Percentiles rank a stretch among this genome's conserved stretches.
Conservation (phyloP, 306 rosid species). For the Parietaria judaica region DNA sequence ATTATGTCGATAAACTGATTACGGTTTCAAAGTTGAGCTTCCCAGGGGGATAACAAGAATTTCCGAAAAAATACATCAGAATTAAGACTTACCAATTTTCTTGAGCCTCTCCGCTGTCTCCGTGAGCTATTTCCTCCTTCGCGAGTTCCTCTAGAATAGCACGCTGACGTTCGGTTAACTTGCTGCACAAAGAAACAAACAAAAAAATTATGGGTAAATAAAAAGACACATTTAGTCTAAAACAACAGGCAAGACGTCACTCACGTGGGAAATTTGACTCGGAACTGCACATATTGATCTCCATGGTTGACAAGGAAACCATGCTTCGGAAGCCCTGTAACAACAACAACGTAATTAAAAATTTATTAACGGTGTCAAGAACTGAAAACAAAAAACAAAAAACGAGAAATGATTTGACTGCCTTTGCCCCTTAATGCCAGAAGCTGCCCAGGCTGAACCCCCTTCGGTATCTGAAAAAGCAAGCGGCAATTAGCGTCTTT, state of each 20-base stretch:
- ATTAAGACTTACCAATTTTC: constrained; percentile 55
- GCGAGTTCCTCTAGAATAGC: constrained; percentile 85
- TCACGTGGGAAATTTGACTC: constrained; percentile 70
- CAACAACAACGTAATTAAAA: constrained; percentile 12
- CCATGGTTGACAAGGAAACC: constrained; percentile 67
- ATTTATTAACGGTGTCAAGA: not conserved
- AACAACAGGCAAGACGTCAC: constrained; percentile 3
- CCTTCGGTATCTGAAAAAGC: constrained; percentile 73
- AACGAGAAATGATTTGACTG: constrained; percentile 14
- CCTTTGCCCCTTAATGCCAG: constrained; percentile 85
- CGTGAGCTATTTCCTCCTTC: constrained; percentile 66
- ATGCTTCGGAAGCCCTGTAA: constrained; percentile 62
- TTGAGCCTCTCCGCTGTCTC: constrained; percentile 29
- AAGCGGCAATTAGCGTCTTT: constrained; percentile 17
- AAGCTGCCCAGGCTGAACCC: constrained; percentile 89
- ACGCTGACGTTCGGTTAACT: constrained; percentile 66
- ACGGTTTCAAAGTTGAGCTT: not conserved
- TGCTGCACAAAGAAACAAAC: constrained; percentile 32
- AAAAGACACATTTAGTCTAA: not conserved
- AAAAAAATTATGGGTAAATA: constrained; percentile 23
- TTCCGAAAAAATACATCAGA: too few relatives aligned
- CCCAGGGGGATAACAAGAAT: not conserved
- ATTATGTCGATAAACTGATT: not conserved
- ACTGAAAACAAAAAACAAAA: constrained; percentile 13
- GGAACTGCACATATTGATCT: constrained; percentile 82